Evolutionary conservation across 2,329 filamentous ascomycete genomes (phyloP).

Genomic region (Lachnellula cervina): DNA sequence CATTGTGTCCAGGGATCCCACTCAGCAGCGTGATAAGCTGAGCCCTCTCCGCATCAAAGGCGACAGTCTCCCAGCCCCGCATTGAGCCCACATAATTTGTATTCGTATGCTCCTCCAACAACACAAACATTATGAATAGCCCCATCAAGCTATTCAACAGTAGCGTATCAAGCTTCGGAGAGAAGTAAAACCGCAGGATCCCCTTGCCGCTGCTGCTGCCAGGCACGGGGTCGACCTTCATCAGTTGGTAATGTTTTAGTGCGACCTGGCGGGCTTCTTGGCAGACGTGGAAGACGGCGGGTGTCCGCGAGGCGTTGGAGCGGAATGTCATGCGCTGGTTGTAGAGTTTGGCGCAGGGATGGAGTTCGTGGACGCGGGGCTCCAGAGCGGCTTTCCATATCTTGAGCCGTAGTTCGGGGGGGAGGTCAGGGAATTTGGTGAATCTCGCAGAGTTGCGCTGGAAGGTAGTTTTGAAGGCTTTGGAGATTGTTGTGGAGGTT

Average conservation of each 20-base stretch:
- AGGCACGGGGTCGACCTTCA: slow-evolving; percentile 22
- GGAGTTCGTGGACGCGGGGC: slow-evolving; percentile 28
- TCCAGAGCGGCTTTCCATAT: slow-evolving; percentile 25
- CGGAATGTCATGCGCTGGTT: slow-evolving; percentile 30
- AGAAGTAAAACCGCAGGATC: slow-evolving; percentile 29
- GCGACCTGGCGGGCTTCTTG: slow-evolving; percentile 25
- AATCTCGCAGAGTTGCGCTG: slow-evolving; percentile 10
- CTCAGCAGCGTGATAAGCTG: slow-evolving; percentile 28
- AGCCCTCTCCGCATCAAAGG: slow-evolving; percentile 28
- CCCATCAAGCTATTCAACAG: slow-evolving; percentile 29
- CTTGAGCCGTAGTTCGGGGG: slow-evolving; percentile 24
- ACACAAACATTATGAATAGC: slow-evolving; percentile 29
- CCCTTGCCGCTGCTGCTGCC: slow-evolving; percentile 19
- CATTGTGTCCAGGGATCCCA: slow-evolving; percentile 22
- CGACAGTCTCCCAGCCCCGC: slow-evolving; percentile 29
- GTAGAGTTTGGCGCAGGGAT: slow-evolving; percentile 29
- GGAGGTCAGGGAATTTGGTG: slow-evolving; percentile 20
- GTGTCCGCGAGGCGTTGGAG: slow-evolving; percentile 26
- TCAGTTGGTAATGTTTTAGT: slow-evolving; percentile 22
- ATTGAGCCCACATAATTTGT: slow-evolving; percentile 22
- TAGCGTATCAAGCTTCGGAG: slow-evolving; percentile 24
- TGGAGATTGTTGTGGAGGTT: background rate
- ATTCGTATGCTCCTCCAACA: slow-evolving; percentile 26
- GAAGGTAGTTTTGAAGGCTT: background rate
- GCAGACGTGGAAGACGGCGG: slow-evolving; percentile 24